Base-by-base conservation (phyloP, 2,329 filamentous ascomycete genomes). In the Alternaria dauci region DNA sequence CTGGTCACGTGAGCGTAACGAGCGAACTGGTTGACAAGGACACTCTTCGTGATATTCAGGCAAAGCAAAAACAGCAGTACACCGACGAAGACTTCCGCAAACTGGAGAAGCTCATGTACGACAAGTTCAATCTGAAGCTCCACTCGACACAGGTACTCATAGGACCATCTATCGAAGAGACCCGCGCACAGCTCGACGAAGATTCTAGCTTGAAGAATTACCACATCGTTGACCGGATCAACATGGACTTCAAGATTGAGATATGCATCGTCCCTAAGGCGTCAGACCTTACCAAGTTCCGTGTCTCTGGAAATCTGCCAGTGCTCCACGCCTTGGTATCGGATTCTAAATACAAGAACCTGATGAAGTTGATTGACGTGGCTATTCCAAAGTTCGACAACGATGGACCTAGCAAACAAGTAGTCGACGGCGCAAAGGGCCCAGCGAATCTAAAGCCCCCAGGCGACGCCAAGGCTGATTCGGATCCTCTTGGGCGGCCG, bases 211-310 rank as follows among this genome's bases (percentile, higher is more conserved):
- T 85, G 1, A 90, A 89, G 58, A 89, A 89, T 64, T 85, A 96
- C 67, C 94, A 98, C 75, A 89, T 99, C 55, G 92, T 99, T 36
- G 94, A 99, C 77, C 89, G 92, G 67, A 99, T 99, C 82, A 99
- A 97, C 69, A 91, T 99, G 70, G 92, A 98, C 76, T 98, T 99
- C 76, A 89, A 93, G 11, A 88, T 99, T n/a, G 94, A 97, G 76
- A 90, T 91, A 20, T 99, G 94, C 8, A 99, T 99, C 68, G 83
- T 99, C n/a, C 95, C 95, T 0, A 97, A 97, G 75, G 93, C 93
- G 0, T 91, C 94, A 0, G 96, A 97, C 65, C 82, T 99, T 50
- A 96, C 95, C 14, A 95, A 95, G 72, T 89, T 97, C 68, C 91
- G 92, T 62, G 88, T 99, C 34, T 96, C 93, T 1, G 95, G 95